These are phyloP conservation scores for Brassica rapa DNA, from an alignment of 345 rosid genomes.

Conservation along the genomic window DNA sequence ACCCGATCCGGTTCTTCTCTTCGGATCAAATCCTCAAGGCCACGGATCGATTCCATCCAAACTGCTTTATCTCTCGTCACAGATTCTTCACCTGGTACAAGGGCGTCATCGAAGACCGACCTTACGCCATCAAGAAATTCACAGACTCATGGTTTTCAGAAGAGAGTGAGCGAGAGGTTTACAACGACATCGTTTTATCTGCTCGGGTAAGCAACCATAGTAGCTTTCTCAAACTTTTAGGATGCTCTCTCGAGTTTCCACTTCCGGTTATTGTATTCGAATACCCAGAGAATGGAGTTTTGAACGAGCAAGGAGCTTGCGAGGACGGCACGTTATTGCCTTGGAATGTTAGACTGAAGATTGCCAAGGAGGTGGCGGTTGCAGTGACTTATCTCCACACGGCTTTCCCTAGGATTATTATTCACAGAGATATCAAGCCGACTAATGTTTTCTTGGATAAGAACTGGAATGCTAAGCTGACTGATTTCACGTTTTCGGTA, in stretches of 20 bases:
- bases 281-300: background rate
- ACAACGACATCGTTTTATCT: background rate
- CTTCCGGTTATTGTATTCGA: background rate
- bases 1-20: background rate
- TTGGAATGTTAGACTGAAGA: background rate
- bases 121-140: background rate
- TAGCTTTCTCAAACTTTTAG: background rate
- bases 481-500: background rate
- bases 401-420: background rate
- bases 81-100: background rate
- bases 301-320: background rate
- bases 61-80: background rate
- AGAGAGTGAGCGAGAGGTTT: background rate
- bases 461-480: background rate
- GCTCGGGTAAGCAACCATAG: background rate
- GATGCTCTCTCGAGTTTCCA: background rate
- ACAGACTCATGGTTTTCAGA: background rate
- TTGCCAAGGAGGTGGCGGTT: background rate
- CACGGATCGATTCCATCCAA: background rate
- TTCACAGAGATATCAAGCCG: background rate
- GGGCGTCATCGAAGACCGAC: background rate
- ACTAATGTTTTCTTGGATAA: background rate
- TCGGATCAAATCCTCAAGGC: background rate
- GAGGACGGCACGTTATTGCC: background rate
- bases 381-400: background rate